These are phyloP conservation scores for Penicillium glabrum DNA, from an alignment of 2,329 filamentous ascomycete species.

Conservation along the genomic window DNA sequence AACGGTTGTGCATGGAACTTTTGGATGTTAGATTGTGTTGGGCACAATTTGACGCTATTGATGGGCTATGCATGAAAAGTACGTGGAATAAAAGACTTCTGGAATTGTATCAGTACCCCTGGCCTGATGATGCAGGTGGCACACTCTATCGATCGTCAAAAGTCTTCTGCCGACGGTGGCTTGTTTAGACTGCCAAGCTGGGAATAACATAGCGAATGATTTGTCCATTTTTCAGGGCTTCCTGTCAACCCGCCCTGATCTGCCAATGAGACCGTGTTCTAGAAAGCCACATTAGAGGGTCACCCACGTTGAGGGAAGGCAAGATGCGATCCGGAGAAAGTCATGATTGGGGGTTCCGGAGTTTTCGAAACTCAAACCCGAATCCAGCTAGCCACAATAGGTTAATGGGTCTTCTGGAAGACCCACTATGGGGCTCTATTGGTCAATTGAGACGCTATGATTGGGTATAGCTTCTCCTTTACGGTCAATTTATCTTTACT, in stretches of 20 bases:
- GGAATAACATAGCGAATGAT: background rate
- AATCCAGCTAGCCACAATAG: background rate
- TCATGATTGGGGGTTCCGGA: background rate
- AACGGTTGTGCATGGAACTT: background rate
- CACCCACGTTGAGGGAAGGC: background rate
- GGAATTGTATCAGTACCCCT: background rate
- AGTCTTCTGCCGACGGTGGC: background rate
- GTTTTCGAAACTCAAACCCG: background rate
- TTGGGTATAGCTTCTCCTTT: background rate
- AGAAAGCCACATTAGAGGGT: background rate
- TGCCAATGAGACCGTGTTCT: background rate
- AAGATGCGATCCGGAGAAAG: background rate
- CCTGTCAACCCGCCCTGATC: background rate
- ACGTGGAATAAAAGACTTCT: background rate
- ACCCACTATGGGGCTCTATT: background rate
- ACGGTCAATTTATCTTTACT: background rate
- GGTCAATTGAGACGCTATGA: background rate
- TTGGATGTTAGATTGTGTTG: background rate
- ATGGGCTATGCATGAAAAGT: background rate
- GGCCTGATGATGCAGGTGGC: conserved; percentile 4
- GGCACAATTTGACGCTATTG: background rate
- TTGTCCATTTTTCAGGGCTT: background rate
- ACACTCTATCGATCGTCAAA: background rate
- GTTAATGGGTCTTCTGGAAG: background rate
- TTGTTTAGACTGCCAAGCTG: background rate